Evolutionary conservation across 352 stramenopile genomes (phyloP), one percentile per base, ranked within the genome.

Genomic region (Thalassiosira tumida): DNA sequence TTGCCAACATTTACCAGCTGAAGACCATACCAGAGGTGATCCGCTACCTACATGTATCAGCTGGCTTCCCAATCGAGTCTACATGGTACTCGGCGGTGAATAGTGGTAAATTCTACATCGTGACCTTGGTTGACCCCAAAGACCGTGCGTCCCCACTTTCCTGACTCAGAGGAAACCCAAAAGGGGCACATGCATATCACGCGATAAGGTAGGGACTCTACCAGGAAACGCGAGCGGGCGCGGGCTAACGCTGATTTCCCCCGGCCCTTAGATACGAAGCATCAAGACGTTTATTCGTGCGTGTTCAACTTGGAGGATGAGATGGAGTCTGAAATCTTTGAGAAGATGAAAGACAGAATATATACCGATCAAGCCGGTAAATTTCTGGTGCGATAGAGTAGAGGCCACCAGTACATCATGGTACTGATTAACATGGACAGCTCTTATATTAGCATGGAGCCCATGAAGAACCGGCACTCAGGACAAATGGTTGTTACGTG

Each of bases 341-440:
- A 65, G 24, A n/a, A n/a, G n/a, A 6, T 65, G 26, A 65, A 65
- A 65, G 54, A 65, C 4, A 26, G 4, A 26, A 24, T 87, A 15
- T 90, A 90, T 41, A 82, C n/a, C 21, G 89, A 92, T 51, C 84
- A 88, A 81, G 85, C 89, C 13, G 86, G 89, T 17, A 35, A 33
- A 21, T 87, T 92, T 38, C 81, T 64, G 31, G 31, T 81, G n/a
- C 47, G 31, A 17, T 94, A 86, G 26, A 78, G 24, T 47, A 50
- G 31, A 37, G 89, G 89, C n/a, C 84, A 92, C 43, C 4, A 84
- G 31, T 91, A 95, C 43, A 43, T 94, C 7, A 69, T 93, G 5
- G 64, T 95, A n/a, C 15, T 92, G 0, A 93, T 93, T 59, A 69
- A 87, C 47, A 81, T 87, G 21, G 85, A 95, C 74, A 83, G 38